Evolutionary conservation across 345 rosid genomes (phyloP).

Genomic region (Hevea brasiliensis): DNA sequence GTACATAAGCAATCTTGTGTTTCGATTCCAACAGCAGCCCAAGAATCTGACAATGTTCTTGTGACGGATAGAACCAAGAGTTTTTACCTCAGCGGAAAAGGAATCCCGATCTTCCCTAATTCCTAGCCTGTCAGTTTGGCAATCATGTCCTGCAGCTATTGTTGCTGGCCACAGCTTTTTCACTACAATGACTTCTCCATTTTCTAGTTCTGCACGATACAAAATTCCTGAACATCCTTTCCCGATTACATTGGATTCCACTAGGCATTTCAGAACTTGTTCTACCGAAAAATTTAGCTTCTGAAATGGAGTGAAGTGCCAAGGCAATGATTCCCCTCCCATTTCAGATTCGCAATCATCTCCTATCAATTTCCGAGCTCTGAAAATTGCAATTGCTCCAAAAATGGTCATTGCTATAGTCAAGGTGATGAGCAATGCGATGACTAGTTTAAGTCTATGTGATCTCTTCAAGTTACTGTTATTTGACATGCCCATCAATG

Average conservation of each 20-base stretch:
- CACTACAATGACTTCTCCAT: conserved; percentile 83
- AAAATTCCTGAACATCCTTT: conserved; percentile 92
- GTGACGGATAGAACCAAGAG: conserved; percentile 90
- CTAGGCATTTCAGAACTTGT: conserved; percentile 72
- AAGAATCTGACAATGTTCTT: conserved; percentile 89
- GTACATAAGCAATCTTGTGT: conserved; percentile 80
- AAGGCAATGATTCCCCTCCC: conserved; percentile 73
- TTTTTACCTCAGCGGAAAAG: conserved; percentile 89
- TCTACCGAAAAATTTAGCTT: conserved; percentile 87
- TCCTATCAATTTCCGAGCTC: conserved; percentile 48
- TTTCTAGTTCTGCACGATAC: conserved; percentile 82
- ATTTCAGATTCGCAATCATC: conserved; percentile 69
- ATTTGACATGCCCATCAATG: conserved; percentile 29
- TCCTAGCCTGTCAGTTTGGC: conserved; percentile 8
- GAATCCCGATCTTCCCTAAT: conserved; percentile 67
- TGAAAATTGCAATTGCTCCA: conserved; percentile 62
- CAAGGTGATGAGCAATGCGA: conserved; percentile 60
- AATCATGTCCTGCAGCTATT: conserved; percentile 38
- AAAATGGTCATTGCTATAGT: conserved; percentile 64
- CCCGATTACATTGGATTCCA: conserved; percentile 81
- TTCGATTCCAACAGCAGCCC: conserved; percentile 90
- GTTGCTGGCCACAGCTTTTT: conserved; percentile 89
- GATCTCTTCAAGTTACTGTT: conserved; percentile 35
- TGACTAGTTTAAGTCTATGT: conserved; percentile 60
- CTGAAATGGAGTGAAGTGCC: conserved; percentile 98